Percentiles rank a stretch among this genome's conserved stretches.
phyloP scores from a whole-genome alignment of 202 grass and related monocot genomes.

The Dendrocalamus latiflorus region DNA sequence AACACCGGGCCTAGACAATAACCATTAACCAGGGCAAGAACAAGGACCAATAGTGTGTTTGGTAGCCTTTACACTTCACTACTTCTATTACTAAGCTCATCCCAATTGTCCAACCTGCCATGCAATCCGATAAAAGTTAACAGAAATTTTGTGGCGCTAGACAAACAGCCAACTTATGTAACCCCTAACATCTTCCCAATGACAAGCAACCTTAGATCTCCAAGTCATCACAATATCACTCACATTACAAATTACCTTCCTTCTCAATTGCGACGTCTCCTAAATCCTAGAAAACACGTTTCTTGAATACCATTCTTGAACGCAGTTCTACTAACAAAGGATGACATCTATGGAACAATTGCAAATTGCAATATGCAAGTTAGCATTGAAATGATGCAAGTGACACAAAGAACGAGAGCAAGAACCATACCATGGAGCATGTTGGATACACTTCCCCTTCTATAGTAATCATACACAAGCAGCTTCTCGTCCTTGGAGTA shows the following conservation, averaged over 20 bases:
- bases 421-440: conserved; percentile 67
- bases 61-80: neutral
- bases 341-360: neutral
- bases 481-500: conserved; percentile 99
- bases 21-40: neutral
- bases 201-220: conserved; percentile 24
- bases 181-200: neutral
- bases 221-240: neutral
- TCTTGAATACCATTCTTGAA: neutral
- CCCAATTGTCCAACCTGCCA: neutral
- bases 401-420: neutral
- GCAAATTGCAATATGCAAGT: conserved; percentile 3
- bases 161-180: neutral
- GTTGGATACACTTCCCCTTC: conserved; percentile 74
- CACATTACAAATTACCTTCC: neutral
- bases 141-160: neutral
- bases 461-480: conserved; percentile 75
- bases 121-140: conserved; percentile 4
- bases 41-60: neutral
- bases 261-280: neutral
- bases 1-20: neutral
- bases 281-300: neutral
- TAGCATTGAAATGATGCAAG: neutral
- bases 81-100: neutral
- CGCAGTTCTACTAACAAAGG: neutral